Evolutionary conservation across 2,329 filamentous ascomycete species (phyloP), one percentile per base, ranked within the genome.

Genomic region (Pseudocercospora cruenta): DNA sequence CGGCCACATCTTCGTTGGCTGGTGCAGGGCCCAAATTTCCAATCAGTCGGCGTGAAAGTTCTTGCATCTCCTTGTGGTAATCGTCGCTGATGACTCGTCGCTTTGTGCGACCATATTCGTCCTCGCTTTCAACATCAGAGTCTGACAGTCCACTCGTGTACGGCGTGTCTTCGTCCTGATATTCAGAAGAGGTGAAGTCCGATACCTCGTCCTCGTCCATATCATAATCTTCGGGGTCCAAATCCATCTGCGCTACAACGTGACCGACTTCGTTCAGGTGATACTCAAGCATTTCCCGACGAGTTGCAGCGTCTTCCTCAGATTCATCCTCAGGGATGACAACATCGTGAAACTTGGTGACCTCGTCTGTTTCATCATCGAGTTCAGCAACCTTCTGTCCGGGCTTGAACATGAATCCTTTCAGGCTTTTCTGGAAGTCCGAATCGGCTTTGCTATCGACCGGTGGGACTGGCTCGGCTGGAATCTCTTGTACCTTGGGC

Each of bases 231-330:
- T 83, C 83, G 66, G 94, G 90, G 68, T 96, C 92, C 1, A 98
- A 79, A 65, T 96, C 88, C 54, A 99, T 86, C 79, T 98, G 93
- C 16, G 95, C 95, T 16, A 99, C 95, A 2, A 99, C 91, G 43
- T 92, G 88, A 3, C 93, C 93, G 64, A 99, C 90, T 78, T 98
- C 94, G 53, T 90, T 90, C 79, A 97, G 82, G 67, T 92, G 90
- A 76, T 98, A 99, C 69, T 91, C 86, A 7, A 98, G 84, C 94
- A 99, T 98, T 74, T 97, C 90, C 64, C 90, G 87, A 5, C 95
- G 89, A 24, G 97, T 79, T 33, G 86, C 86, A 3, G 93, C 91
- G 69, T 97, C 94, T 70, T 96, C 93, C 12, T 86, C 83, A 0
- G 90, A 87, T 73, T 99, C 95, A 60, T 91, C 86, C 0, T 89